Base-by-base conservation (phyloP, 2,329 filamentous ascomycete species). In the Aspergillus bombycis region DNA sequence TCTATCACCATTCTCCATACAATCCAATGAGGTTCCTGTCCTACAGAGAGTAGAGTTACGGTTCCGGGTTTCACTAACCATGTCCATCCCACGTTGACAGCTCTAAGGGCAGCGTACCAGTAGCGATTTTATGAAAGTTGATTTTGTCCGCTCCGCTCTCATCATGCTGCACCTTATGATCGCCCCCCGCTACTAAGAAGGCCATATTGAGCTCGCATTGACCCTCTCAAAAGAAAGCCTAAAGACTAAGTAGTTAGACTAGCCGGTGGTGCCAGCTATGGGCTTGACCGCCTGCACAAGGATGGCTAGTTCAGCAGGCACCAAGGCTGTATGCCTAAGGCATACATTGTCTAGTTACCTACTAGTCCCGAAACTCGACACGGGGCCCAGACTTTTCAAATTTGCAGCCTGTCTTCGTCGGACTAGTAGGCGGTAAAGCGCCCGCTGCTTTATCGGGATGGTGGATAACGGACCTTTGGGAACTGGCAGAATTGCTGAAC, bases 381-480 rank as follows among this genome's bases (percentile, higher is more conserved):
- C 52, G 28, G 34, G 52, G 30, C 8, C 52, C 52, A 55, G 52
- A 55, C 52, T 38, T 38, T 23, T n/a, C 32, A 21, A 19, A 14
- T 38, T 23, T 23, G 7, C 19, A 16, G 2, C 2, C 26, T 3
- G 26, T 5, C 26, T 28, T 28, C 26, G 26, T 28, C 26, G 26
- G 56, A 43, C 38, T 58, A 48, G 50, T 58, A 48, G 50, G 41
- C 41, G 54, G 11, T 43, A 30, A 23, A 41, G 54, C 36, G 41
- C 38, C 34, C 23, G 11, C 48, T 52, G 28, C 28, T 52, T 52
- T 32, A 52, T 52, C 48, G 28, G 26, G 14, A 19, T 16, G 59
- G 52, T 53, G 58, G 41, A 38, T 14, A 38, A 38, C 16, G 53
- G 21, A 26, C 5, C 26, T 4, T 16, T 56, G 12, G 34, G 32